Base-by-base conservation (phyloP, 2,329 filamentous ascomycete species). In the Exophiala xenobiotica region DNA sequence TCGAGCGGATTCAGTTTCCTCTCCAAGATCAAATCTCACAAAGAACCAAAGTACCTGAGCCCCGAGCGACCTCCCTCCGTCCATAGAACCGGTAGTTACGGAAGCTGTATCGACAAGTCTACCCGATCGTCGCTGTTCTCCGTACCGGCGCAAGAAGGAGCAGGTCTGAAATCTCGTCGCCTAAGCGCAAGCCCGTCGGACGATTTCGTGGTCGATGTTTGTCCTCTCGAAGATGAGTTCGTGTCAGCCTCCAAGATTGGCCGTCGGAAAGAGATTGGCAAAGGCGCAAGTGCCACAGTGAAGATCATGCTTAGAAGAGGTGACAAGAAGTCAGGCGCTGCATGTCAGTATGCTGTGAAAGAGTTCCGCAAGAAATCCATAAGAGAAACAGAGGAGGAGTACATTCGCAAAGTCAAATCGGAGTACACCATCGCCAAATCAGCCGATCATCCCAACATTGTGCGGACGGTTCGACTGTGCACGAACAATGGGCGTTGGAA, bases 361-460 rank as follows among this genome's bases (percentile, higher is more conserved):
- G 88, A 93, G 64, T 95, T 95, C 67, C 83, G 89, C 8, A 80
- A 81, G 58, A 87, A 87, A 68, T 83, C 83, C 27, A 77, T 79
- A 26, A 77, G 78, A 33, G 90, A 95, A 66, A 83, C 80, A 7
- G 75, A 81, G 56, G 78, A 82, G 23, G 88, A 93, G 44, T 95
- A 95, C 68, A 81, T 88, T 59, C 86, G 89, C 70, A 93, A 95
- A 75, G 88, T 95, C 74, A 95, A 92, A 69, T 91, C 88, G 1
- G 90, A 96, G 67, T 96, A 84, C 72, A 89, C 85, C 68, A 90
- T 95, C 59, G 88, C 88, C 54, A 91, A 91, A 74, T 89, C 87
- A 59, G 72, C 91, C 54, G 82, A 90, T 63, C 90, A 95, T 66
- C 88, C 90, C 44, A 95, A 95, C 67, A 88, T 95, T 61, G 87